Conservation (phyloP, 495 filamentous ascomycete genomes). For the Pyronema domesticum region DNA sequence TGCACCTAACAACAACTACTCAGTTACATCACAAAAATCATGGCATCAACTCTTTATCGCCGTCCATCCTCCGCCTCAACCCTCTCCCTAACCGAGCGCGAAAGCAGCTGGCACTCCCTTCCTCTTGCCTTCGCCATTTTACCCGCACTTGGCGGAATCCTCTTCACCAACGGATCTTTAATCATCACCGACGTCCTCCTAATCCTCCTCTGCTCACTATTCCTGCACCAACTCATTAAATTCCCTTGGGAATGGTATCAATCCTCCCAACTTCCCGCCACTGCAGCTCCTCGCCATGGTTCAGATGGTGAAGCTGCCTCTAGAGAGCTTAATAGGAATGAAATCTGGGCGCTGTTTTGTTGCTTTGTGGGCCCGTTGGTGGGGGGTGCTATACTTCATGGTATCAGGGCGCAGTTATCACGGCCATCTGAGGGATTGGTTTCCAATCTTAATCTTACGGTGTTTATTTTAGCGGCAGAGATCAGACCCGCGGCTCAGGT, state of each 20-base stretch:
- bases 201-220: slow-evolving; percentile 58
- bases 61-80: too few relatives aligned
- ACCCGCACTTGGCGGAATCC: slow-evolving; percentile 64
- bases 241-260: slow-evolving; percentile 93
- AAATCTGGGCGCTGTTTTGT: slow-evolving; percentile 49
- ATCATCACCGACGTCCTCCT: slow-evolving; percentile 74
- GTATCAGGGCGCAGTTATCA: slow-evolving; percentile 55
- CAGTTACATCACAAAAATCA: too few relatives aligned
- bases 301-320: slow-evolving; percentile 27
- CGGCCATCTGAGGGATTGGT: slow-evolving; percentile 71
- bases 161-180: slow-evolving; percentile 67
- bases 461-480: slow-evolving; percentile 80
- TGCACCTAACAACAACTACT: too few relatives aligned
- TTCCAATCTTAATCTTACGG: slow-evolving; percentile 82
- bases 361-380: slow-evolving; percentile 68
- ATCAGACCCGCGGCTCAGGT: slow-evolving; percentile 63
- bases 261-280: slow-evolving; percentile 39
- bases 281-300: not conserved
- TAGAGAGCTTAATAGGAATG: slow-evolving; percentile 53
- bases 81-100: too few relatives aligned
- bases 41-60: too few relatives aligned
- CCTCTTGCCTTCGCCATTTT: slow-evolving; percentile 69
- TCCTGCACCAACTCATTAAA: slow-evolving; percentile 85
- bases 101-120: slow-evolving; percentile 44
- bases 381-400: slow-evolving; percentile 62